Evolutionary conservation across 192 early-diverging fungal genomes (phyloP).

Genomic region (Coemansia sp.): DNA sequence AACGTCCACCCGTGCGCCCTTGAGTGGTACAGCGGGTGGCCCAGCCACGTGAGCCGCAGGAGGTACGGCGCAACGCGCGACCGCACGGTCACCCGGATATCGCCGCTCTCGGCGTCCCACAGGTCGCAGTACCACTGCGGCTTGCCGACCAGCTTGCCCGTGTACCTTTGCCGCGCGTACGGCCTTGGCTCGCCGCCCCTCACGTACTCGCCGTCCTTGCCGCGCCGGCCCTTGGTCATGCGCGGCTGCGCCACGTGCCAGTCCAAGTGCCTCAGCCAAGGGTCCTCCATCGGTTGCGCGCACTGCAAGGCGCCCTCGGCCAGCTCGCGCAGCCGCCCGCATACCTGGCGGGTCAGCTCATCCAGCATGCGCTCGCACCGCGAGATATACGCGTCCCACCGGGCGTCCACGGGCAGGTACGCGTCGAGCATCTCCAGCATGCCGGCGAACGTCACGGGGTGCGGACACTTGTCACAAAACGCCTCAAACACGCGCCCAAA

Average conservation of each 20-base stretch:
- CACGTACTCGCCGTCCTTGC: constrained; percentile 34
- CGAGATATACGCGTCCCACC: constrained; percentile 74
- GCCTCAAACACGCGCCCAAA: constrained; percentile 66
- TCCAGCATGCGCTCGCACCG: constrained; percentile 56
- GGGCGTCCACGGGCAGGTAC: constrained; percentile 76
- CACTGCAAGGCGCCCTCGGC: constrained; percentile 49
- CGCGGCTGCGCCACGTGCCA: constrained; percentile 59
- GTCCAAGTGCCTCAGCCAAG: constrained; percentile 81
- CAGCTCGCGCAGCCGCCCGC: constrained; percentile 30
- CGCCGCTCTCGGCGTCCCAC: constrained; percentile 58
- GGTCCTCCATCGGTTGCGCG: constrained; percentile 53
- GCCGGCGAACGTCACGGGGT: constrained; percentile 91
- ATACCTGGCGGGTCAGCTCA: constrained; percentile 56
- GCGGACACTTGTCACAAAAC: constrained; percentile 82
- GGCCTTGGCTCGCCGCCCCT: constrained; percentile 53
- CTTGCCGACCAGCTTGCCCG: constrained; percentile 57
- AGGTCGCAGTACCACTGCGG: constrained; percentile 84
- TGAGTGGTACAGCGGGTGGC: constrained; percentile 74
- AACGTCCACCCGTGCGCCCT: constrained; percentile 78
- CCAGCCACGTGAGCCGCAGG: constrained; percentile 79
- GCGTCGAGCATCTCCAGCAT: constrained; percentile 83
- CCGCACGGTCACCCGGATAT: constrained; percentile 66
- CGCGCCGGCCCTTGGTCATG: constrained; percentile 42
- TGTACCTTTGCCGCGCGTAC: constrained; percentile 35
- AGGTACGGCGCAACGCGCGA: constrained; percentile 77